Base-by-base conservation (phyloP, 2,329 filamentous ascomycete genomes). In the Penicillium digitatum region DNA sequence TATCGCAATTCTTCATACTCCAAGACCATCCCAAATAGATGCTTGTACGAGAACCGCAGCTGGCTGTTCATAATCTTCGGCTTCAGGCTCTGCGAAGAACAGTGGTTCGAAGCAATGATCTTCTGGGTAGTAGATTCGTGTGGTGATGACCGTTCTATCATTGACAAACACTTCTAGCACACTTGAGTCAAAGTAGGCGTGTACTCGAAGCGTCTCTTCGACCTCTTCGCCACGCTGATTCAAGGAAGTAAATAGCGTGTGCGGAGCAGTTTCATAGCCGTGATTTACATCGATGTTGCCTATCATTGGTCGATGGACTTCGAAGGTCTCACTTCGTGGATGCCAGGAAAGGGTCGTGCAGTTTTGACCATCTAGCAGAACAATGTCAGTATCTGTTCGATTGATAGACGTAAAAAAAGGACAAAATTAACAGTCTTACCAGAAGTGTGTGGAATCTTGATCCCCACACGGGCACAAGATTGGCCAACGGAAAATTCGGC, bases 81-180 rank as follows among this genome's bases (percentile, higher is more conserved):
- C n/a, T 9, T 14, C 27, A 8, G 55, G 16, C 16, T 60, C 56
- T 3, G 66, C 68, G 27, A 66, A 67, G 48, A 69, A 70, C 11
- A 55, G 43, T n/a, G 64, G 40, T 3, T 56, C 59, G 11, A 34
- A 55, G 37, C 56, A 59, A 9, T n/a, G 27, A 26, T 59, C 54
- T 9, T 45, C 57, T 7, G 57, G 44, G 12, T 62, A 48, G 56
- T 75, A 77, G 4, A 76, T 62, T 3, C 71, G 65, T 1, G 77
- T 77, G 0, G 72, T 70, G 16, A 79, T 71, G 3, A 70, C 74
- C 14, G 71, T 76, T 11, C 77, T 66, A 9, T 69, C 70, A 54
- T 79, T 79, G 6, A 76, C 72, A 56, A 79, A 79, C 0, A 79
- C 70, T 57, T 80, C 77, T 3, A 79, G 60, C 6, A 78, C 74